Base-by-base conservation (phyloP, 2,329 filamentous ascomycete genomes). In the Colletotrichum agaves region DNA sequence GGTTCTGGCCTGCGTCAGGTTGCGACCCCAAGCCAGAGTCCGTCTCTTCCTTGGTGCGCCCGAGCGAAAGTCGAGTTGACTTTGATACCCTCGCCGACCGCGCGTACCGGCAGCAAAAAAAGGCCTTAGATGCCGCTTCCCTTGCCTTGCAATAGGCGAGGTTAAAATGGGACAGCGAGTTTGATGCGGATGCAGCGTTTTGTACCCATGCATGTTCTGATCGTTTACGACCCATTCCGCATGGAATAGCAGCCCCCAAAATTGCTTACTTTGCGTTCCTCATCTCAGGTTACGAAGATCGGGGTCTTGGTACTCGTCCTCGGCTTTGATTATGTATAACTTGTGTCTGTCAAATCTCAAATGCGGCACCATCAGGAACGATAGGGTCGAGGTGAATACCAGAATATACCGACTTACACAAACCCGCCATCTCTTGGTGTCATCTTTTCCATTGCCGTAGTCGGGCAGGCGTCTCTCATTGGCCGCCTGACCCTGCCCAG, bases 11-110 rank as follows among this genome's bases (percentile, higher is more conserved):
- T 64, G 64, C 64, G 61, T 67, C 64, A 67, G 47, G 61, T 53
- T 64, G 61, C 60, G 64, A 59, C 53, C 64, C 35, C 64, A 67
- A 67, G 61, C 61, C 47, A 49, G 61, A 64, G 65, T 58, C 61
- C 61, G 61, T 50, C 65, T 55, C 23, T 59, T 68, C 53, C 61
- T 64, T 64, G 61, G 64, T 67, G 61, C 53, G 64, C 60, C 60
- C 64, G 64, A 63, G 64, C 47, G 47, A 68, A 31, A 15, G 10
- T 50, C 46, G 53, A 63, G 17, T 53, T 60, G 33, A 60, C 58
- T 33, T 17, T 35, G 53, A 55, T 43, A 17, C 58, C 21, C 21
- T 60, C 15, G 41, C 50, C 35, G 61, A 53, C 53, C 53, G 61
- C 46, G 33, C 52, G 52, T 59, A 33, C 61, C 61, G 61, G 61